Conservation (phyloP, 2,329 filamentous ascomycete species). For the Magnaporthales sp. region DNA sequence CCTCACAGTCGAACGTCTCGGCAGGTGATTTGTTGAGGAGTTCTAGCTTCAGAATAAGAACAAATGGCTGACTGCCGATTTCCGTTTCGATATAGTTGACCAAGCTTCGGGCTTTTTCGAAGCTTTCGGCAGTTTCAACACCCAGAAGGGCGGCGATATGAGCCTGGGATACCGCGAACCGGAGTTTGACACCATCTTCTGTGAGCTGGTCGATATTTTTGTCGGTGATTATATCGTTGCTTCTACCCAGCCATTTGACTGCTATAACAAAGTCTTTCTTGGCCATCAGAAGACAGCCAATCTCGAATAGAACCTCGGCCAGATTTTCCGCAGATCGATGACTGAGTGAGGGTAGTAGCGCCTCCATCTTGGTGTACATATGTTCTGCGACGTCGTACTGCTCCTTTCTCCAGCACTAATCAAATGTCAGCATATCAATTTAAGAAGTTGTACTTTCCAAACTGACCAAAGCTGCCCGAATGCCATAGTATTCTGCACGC, state of each 20-base stretch:
- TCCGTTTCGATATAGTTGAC: slow-evolving; percentile 54
- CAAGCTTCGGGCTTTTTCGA: slow-evolving; percentile 45
- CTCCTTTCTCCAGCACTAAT: slow-evolving; percentile 60
- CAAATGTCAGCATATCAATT: slow-evolving; percentile 6
- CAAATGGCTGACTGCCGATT: slow-evolving; percentile 54
- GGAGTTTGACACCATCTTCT: slow-evolving; percentile 52
- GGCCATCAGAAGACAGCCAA: slow-evolving; percentile 50
- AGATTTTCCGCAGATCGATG: slow-evolving; percentile 48
- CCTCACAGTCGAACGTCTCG: slow-evolving; percentile 37
- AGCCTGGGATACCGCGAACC: slow-evolving; percentile 56
- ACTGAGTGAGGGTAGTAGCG: slow-evolving; percentile 30
- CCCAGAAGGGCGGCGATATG: slow-evolving; percentile 48
- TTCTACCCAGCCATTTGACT: slow-evolving; percentile 65
- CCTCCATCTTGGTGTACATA: slow-evolving; percentile 56
- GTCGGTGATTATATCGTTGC: slow-evolving; percentile 47
- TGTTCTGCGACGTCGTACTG: slow-evolving; percentile 70
- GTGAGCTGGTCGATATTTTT: slow-evolving; percentile 49
- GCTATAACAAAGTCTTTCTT: slow-evolving; percentile 47
- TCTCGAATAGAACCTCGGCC: slow-evolving; percentile 61
- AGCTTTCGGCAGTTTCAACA: slow-evolving; percentile 30
- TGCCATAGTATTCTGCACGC: slow-evolving; percentile 53
- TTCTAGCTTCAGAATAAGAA: slow-evolving; percentile 61
- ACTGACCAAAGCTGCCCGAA: slow-evolving; percentile 59
- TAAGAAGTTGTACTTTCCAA: background rate
- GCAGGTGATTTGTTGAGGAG: slow-evolving; percentile 42